Percentiles rank a stretch among this genome's conserved stretches.
phyloP scores from a whole-genome alignment of 768 basidiomycete genomes.

The Pleurotus tuoliensis region DNA sequence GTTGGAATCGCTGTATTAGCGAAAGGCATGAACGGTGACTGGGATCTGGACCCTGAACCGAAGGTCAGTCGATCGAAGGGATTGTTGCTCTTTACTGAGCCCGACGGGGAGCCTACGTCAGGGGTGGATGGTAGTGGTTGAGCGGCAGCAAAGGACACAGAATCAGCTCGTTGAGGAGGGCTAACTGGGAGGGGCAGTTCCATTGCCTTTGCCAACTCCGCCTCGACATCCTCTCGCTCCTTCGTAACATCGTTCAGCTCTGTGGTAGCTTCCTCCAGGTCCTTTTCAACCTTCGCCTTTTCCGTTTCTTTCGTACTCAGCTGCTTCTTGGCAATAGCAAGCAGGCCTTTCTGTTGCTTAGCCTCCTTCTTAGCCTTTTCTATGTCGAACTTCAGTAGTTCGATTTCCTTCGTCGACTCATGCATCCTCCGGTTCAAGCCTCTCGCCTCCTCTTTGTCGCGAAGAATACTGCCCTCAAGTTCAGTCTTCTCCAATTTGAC shows the following conservation, averaged over 20 bases:
- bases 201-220: conserved; percentile 37
- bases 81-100: conserved; percentile 76
- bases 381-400: conserved; percentile 63
- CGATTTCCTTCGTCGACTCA: conserved; percentile 72
- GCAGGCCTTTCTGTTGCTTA: conserved; percentile 91
- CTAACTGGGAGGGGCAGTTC: conserved; percentile 7
- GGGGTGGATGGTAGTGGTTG: conserved; percentile 74
- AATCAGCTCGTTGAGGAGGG: conserved; percentile 33
- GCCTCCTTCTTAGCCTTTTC: conserved; percentile 93
- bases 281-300: conserved; percentile 63
- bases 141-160: conserved; percentile 58
- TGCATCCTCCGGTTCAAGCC: conserved; percentile 82
- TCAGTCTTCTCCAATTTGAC: conserved; percentile 88
- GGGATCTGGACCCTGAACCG: conserved; percentile 46
- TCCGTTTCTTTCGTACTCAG: conserved; percentile 79
- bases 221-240: conserved; percentile 56
- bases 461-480: conserved; percentile 77
- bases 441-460: conserved; percentile 93
- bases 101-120: conserved; percentile 47
- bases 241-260: conserved; percentile 49
- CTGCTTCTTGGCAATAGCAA: conserved; percentile 95
- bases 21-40: conserved; percentile 60
- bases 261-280: conserved; percentile 60
- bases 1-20: conserved; percentile 31
- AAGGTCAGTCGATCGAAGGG: conserved; percentile 78